Percentiles rank a stretch among this genome's conserved stretches.
phyloP scores from a whole-genome alignment of 208 protist species.

The Porcisia deanei region DNA sequence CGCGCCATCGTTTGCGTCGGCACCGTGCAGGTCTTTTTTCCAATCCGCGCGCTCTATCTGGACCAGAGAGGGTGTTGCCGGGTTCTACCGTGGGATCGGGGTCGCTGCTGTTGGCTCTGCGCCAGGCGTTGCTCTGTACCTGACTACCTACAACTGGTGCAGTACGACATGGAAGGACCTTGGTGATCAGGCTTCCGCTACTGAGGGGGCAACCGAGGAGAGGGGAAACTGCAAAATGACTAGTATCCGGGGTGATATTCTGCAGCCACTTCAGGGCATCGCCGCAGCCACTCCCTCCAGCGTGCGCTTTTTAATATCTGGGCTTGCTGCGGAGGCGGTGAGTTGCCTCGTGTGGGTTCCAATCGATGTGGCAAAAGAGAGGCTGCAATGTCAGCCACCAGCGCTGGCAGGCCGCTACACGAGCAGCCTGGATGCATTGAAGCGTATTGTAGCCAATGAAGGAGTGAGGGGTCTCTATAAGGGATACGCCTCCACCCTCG shows the following conservation, averaged over 20 bases:
- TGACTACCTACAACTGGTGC: constrained; percentile 68
- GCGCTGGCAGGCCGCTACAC: constrained; percentile 57
- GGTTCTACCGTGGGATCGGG: constrained; percentile 86
- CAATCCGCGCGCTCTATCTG: constrained; percentile 40
- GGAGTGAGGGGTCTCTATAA: constrained; percentile 79
- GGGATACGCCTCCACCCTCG: constrained; percentile 84
- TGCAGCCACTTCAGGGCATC: background rate
- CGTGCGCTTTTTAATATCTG: constrained; percentile 57
- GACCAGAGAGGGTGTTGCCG: constrained; percentile 51
- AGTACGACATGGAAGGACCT: constrained; percentile 25
- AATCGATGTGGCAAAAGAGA: constrained; percentile 88
- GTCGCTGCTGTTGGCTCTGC: constrained; percentile 71
- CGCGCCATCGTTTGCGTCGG: no score
- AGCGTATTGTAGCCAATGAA: constrained; percentile 60
- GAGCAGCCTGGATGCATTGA: constrained; percentile 63
- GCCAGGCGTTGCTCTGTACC: constrained; percentile 78
- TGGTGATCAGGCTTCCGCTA: constrained; percentile 3
- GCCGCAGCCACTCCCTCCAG: constrained; percentile 21
- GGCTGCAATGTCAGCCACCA: constrained; percentile 79
- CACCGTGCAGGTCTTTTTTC: constrained; percentile 17
- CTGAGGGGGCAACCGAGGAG: background rate
- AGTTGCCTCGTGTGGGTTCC: constrained; percentile 90
- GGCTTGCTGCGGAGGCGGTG: constrained; percentile 78
- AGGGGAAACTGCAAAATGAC: background rate
- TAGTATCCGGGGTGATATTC: background rate